Base-by-base conservation (phyloP, 352 stramenopile species). In the Globisporangium cederbergense region DNA sequence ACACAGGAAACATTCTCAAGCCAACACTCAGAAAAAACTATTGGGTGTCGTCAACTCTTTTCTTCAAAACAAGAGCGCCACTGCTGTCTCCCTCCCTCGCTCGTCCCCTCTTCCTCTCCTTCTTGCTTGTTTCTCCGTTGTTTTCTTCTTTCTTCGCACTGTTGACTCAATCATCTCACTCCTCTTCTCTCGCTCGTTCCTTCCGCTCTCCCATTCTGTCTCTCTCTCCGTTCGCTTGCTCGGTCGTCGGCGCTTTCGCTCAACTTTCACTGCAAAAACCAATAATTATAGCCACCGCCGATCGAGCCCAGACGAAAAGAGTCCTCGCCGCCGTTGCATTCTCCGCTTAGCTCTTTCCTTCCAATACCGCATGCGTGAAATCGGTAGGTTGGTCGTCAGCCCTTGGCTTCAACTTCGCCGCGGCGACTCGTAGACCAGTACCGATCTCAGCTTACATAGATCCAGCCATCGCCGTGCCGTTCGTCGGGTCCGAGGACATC, bases 391-490 rank as follows among this genome's bases (percentile, higher is more conserved):
- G 10, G n/a, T 54, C 30, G 9, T 22, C 13, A 25, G 4, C 47
- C 43, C 16, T 38, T 32, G 18, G 30, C 8, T 47, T 11, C 16
- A 14, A 28, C 11, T 28, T 45, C 40, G 32, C 25, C 60, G 43
- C 30, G 4, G 43, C 40, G 34, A 32, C 16, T 59, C 38, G 32
- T 36, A 36, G 47, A 28, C 9, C 38, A 14, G n/a, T n/a, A 14
- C 45, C 4, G 36, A 58, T 38, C 45, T 42, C 51, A 40, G 25
- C 30, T 78, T 81, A 88, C 75, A 78, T 84, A 28, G 76, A 87
- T n/a, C 78, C 76, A 8, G 83, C 83, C 83, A 93, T 93, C 13
- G 85, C 85, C 30, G 85, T 93, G 36, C 83, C 83, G 25, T 78
- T 91, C 45, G 79, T 68, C 28, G 88, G 67, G 65, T 93, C 81